Base-by-base conservation (phyloP, 1,284 basidiomycete genomes). In the Takashimella koratensis region DNA sequence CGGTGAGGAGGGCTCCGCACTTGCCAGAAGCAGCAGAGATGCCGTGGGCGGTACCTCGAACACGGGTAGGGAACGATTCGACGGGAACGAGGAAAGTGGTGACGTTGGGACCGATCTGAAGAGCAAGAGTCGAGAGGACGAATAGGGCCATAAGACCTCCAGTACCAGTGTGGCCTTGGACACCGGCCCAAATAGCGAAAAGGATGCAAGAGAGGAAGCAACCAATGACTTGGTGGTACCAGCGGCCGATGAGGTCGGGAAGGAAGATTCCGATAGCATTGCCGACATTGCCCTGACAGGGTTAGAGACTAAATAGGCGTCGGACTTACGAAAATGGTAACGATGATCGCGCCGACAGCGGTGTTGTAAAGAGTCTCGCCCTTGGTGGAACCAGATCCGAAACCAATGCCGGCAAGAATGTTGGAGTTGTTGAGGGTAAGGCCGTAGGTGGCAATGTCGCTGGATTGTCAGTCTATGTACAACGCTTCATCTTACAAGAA, bases 51-150 rank as follows among this genome's bases (percentile, higher is more conserved):
- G 88, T 90, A 0, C 86, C 87, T 48, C 88, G 82, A 76, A 90
- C 90, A 44, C 89, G 84, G 2, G 90, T 92, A 2, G 90, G 89
- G 84, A 91, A 93, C 23, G 80, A 83, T 73, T 93, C 88, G 52
- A 87, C 88, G 8, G 90, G 90, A 27, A 92, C 79, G 62, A 91
- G 70, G 65, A 82, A 92, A 3, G 88, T 92, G 0, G 88, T 91
- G 0, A 84, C 83, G 76, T 90, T 91, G 48, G 88, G 86, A 0
- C 88, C 88, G 13, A 70, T 27, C 53, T 65, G 63, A 54, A 56
- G 58, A 25, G 58, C 64, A 8, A 84, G 85, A 23, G 41, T 4
- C 2, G 30, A 42, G 16, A 36, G 27, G 41, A 30, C 27, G 25
- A n/a, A 45, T 12, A 44, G 45, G 30, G 41, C 22, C 43, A 24